phyloP scores from a whole-genome alignment of 2,329 filamentous ascomycete species.

The Amesomyces nigricolor region DNA sequence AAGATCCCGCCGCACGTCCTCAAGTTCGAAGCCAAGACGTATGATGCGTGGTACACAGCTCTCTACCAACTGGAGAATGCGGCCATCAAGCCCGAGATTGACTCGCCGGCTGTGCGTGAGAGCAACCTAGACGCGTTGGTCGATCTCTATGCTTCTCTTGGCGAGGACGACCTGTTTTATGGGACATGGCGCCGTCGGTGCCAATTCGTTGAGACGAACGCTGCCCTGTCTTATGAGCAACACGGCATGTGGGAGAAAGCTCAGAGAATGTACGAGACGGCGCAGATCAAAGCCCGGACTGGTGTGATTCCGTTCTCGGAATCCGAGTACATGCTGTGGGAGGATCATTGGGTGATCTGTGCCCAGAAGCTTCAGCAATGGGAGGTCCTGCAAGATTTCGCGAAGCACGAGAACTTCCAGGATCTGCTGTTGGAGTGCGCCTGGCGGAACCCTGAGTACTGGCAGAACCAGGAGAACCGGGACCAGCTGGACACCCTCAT shows the following conservation, averaged over 20 bases:
- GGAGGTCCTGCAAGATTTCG: slow-evolving; percentile 96
- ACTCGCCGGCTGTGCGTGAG: slow-evolving; percentile 78
- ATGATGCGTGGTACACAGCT: slow-evolving; percentile 96
- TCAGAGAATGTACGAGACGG: slow-evolving; percentile 91
- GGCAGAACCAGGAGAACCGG: slow-evolving; percentile 78
- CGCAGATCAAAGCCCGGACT: slow-evolving; percentile 93
- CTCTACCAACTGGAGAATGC: slow-evolving; percentile 84
- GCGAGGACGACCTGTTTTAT: slow-evolving; percentile 96
- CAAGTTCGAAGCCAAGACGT: slow-evolving; percentile 90
- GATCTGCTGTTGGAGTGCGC: slow-evolving; percentile 91
- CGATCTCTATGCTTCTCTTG: slow-evolving; percentile 81
- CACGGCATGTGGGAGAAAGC: slow-evolving; percentile 99
- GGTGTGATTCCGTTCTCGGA: slow-evolving; percentile 95
- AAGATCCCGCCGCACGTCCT: slow-evolving; percentile 93
- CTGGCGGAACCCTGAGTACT: slow-evolving; percentile 93
- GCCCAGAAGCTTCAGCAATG: slow-evolving; percentile 98
- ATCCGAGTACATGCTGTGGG: slow-evolving; percentile 98
- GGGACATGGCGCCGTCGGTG: slow-evolving; percentile 93
- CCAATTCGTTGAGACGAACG: slow-evolving; percentile 96
- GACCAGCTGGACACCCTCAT: slow-evolving; percentile 90
- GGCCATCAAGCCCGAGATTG: slow-evolving; percentile 75
- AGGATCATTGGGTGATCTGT: slow-evolving; percentile 97
- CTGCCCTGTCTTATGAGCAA: slow-evolving; percentile 94
- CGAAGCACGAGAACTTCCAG: slow-evolving; percentile 98
- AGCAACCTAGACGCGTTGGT: slow-evolving; percentile 95